Evolutionary conservation across 768 basidiomycete species (phyloP).

Genomic region (Xanthoconium stramineum): DNA sequence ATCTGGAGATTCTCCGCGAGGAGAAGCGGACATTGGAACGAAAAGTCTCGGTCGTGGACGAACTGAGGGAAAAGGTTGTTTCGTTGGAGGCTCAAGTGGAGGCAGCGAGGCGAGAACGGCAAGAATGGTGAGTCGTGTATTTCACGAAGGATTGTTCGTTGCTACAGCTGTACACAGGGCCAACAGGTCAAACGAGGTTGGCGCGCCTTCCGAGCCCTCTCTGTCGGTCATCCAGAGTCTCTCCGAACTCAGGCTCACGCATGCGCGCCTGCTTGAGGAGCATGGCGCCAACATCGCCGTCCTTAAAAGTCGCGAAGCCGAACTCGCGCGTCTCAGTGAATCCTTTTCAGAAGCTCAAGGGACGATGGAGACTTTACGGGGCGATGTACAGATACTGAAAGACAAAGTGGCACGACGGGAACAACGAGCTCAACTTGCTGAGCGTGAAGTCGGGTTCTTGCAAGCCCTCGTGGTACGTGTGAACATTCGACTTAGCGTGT

Average conservation of each 20-base stretch:
- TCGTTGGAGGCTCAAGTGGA: constrained; percentile 64
- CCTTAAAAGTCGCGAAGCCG: constrained; percentile 51
- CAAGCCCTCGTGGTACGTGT: constrained; percentile 63
- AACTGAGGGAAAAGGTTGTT: constrained; percentile 52
- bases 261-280: constrained; percentile 65
- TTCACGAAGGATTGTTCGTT: background rate
- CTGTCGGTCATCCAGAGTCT: constrained; percentile 57
- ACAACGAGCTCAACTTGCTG: constrained; percentile 40
- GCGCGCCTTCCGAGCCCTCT: constrained; percentile 44
- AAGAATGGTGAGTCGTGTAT: constrained; percentile 48
- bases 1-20: constrained; percentile 68
- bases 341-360: constrained; percentile 37
- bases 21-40: constrained; percentile 66
- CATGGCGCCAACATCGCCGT: constrained; percentile 56
- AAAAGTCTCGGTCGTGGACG: constrained; percentile 48
- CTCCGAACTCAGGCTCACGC: constrained; percentile 55
- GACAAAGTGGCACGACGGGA: constrained; percentile 38
- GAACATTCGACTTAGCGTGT: background rate
- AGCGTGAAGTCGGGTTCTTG: constrained; percentile 65
- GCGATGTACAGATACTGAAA: constrained; percentile 37
- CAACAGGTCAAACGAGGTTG: constrained; percentile 31
- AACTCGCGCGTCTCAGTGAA: constrained; percentile 41
- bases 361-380: constrained; percentile 33
- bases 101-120: constrained; percentile 52
- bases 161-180: constrained; percentile 32